These are phyloP conservation scores for Tuber indicum DNA, from an alignment of 495 filamentous ascomycete species.

Conservation along the genomic window DNA sequence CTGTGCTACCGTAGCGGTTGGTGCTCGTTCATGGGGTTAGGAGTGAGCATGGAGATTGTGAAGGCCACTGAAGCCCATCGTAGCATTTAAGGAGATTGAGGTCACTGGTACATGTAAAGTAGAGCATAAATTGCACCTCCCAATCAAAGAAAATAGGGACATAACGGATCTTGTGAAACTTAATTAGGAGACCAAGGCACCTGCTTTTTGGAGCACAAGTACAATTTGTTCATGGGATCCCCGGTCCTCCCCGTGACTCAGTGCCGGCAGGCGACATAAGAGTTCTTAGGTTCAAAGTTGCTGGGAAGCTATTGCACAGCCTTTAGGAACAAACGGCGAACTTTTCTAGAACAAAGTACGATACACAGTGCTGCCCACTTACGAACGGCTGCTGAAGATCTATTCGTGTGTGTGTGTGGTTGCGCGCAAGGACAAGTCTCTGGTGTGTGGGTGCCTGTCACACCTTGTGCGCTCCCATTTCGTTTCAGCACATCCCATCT, in stretches of 20 bases:
- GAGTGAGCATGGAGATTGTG: not conserved
- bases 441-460: not conserved
- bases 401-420: not conserved
- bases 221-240: not conserved
- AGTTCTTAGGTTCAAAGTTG: not conserved
- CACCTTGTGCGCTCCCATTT: not conserved
- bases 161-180: not conserved
- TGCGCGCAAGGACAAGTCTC: not conserved
- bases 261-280: not conserved
- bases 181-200: not conserved
- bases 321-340: not conserved
- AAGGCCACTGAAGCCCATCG: not conserved
- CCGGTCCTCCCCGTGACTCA: not conserved
- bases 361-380: not conserved
- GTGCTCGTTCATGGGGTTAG: not conserved
- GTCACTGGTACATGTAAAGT: not conserved
- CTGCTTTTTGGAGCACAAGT: not conserved
- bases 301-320: not conserved
- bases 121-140: not conserved
- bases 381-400: not conserved
- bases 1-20: not conserved
- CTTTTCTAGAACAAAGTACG: constrained; percentile 2
- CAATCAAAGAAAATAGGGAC: not conserved
- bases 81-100: not conserved
- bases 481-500: not conserved